These are phyloP conservation scores for Cytospora schulzeri DNA, from an alignment of 2,329 filamentous ascomycete genomes.

Conservation along the genomic window DNA sequence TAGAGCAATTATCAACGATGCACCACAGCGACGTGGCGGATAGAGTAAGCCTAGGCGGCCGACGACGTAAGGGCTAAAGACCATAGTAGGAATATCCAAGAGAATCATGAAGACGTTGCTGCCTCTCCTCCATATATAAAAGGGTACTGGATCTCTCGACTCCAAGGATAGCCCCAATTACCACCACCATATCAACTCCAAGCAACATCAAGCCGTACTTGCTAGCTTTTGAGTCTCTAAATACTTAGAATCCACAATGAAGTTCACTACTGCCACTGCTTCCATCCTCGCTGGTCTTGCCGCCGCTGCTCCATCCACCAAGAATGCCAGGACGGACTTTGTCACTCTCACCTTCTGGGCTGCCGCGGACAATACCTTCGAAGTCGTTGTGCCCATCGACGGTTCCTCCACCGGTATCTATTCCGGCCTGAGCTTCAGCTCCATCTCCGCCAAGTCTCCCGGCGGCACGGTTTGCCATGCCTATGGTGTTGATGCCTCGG, in stretches of 20 bases:
- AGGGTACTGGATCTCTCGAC: background rate
- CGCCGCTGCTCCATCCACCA: constrained; percentile 22
- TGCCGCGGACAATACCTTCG: constrained; percentile 26
- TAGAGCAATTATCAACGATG: background rate
- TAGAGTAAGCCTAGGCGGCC: constrained; percentile 16
- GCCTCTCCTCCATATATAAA: constrained; percentile 8
- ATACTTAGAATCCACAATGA: constrained; percentile 18
- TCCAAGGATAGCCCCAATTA: background rate
- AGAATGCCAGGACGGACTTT: constrained; percentile 13
- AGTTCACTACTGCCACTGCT: constrained; percentile 23
- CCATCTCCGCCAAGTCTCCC: constrained; percentile 20
- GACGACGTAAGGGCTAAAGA: constrained; percentile 6
- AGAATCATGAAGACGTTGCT: background rate
- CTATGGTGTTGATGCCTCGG: constrained; percentile 24
- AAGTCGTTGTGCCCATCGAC: constrained; percentile 22
- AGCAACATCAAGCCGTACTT: background rate
- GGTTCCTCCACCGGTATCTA: constrained; percentile 13
- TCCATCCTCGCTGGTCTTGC: constrained; percentile 28
- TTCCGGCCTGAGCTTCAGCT: constrained; percentile 28
- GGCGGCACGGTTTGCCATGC: constrained; percentile 24
- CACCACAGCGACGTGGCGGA: constrained; percentile 19
- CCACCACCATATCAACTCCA: constrained; percentile 8
- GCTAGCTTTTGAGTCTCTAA: background rate
- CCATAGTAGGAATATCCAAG: background rate
- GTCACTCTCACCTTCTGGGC: constrained; percentile 28